Conservation (phyloP, 148 eudicot genomes). For the Fagopyrum esculentum region DNA sequence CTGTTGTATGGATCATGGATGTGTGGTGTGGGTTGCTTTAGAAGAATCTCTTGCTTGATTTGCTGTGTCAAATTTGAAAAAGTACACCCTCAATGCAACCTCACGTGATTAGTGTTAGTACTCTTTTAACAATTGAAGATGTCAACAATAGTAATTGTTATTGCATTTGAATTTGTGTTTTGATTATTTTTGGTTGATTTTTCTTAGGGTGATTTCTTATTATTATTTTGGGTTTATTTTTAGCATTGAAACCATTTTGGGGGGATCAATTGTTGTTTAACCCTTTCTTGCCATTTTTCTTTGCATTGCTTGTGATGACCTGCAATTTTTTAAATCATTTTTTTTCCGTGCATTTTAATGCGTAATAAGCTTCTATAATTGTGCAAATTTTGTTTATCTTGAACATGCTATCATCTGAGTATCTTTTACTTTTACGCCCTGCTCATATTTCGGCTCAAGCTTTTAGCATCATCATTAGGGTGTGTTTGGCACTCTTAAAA, state of each 20-base stretch:
- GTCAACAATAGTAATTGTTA: background rate
- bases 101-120: background rate
- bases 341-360: background rate
- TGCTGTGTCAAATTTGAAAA: background rate
- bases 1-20: background rate
- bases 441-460: too few species aligned
- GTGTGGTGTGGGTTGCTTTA: background rate
- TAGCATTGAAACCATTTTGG: background rate
- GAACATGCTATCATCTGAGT: background rate
- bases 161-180: background rate
- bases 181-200: background rate
- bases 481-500: too few species aligned
- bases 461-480: too few species aligned
- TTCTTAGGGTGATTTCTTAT: too few species aligned
- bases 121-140: background rate
- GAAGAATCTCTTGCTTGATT: background rate
- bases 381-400: too few species aligned
- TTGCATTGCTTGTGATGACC: too few species aligned
- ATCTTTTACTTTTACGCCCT: background rate
- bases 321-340: background rate
- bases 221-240: background rate
- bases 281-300: background rate
- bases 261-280: background rate
- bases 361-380: too few species aligned
- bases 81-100: too few species aligned